These are phyloP conservation scores for Verticillium tricorpus DNA, from an alignment of 2,329 filamentous ascomycete species.

Conservation along the genomic window DNA sequence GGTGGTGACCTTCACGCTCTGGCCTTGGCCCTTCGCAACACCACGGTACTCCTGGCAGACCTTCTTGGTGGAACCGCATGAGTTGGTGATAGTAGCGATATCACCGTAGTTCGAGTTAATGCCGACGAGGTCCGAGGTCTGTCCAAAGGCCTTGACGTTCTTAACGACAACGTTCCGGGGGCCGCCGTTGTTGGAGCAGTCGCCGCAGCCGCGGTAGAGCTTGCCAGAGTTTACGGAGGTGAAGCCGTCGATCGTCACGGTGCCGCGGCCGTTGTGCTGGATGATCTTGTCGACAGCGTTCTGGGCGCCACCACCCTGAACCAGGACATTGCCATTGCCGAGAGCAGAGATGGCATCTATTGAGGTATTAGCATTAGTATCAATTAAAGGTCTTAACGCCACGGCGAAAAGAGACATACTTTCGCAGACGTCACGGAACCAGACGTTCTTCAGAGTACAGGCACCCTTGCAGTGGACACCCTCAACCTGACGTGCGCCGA, in stretches of 20 bases:
- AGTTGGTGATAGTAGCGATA: constrained; percentile 22
- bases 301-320: constrained; percentile 28
- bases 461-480: constrained; percentile 45
- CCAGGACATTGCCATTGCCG: constrained; percentile 28
- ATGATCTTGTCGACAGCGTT: constrained; percentile 26
- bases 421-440: constrained; percentile 34
- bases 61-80: constrained; percentile 19
- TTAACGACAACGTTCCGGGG: constrained; percentile 8
- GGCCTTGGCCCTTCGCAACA: constrained; percentile 20
- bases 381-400: background rate
- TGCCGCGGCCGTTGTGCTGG: constrained; percentile 29
- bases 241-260: constrained; percentile 24
- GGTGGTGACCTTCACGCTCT: constrained; percentile 14
- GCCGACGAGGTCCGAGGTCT: constrained; percentile 2
- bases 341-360: constrained; percentile 1
- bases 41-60: constrained; percentile 24
- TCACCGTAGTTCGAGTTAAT: constrained; percentile 9
- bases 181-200: constrained; percentile 27
- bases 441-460: constrained; percentile 34
- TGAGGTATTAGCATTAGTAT: background rate
- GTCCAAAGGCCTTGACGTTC: constrained; percentile 16
- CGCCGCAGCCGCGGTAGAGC: constrained; percentile 39
- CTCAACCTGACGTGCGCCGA: constrained; percentile 43
- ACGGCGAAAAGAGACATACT: constrained; percentile 11
- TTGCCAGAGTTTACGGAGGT: constrained; percentile 35